Base-by-base conservation (phyloP, 306 rosid genomes). In the Trichosanthes truncata region DNA sequence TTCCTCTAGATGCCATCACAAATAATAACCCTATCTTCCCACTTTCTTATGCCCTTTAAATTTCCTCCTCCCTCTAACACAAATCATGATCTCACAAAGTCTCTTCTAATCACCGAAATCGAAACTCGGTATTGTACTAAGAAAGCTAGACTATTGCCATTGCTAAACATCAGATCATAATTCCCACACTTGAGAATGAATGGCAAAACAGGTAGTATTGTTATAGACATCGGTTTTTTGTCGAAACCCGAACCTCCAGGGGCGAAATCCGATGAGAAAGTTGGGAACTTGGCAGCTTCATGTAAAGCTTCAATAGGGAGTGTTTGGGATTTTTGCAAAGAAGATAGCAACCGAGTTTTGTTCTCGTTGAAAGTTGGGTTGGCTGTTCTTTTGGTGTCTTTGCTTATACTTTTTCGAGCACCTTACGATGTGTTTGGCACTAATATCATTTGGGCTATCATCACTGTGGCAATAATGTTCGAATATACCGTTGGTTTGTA, bases 401-500 rank as follows among this genome's bases (percentile, higher is more conserved):
- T 86, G 76, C 91, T 92, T 14, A 81, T 80, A 56, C 89, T 90
- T 26, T 83, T 89, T 73, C 77, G 82, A 84, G 93, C 95, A 66
- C 92, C 96, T 7, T 92, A 86, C 82, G 86, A 87, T 79, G 80
- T 83, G 17, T 89, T 92, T 73, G 93, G 97, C 17, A 78, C 84
- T 80, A 84, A 78, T 78, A 83, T 89, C 85, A 83, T 92, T 66
- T 92, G 97, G 97, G 88, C 97, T 56, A 89, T 90, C 85, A 88
- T 92, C 82, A 92, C 92, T 41, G 91, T 89, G 81, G 83, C 91
- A 81, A 81, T 90, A 56, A 88, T 90, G 89, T 92, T 90, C 80
- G 97, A 92, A 80, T 89, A 86, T 68, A 92, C 93, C n/a, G 93
- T 92, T 49, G 96, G 97, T 90, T 87, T 38, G 89, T 67, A 60